Percentiles rank a stretch among this genome's conserved stretches.
phyloP scores from a whole-genome alignment of 208 protist genomes.

The Strigomonas galati region DNA sequence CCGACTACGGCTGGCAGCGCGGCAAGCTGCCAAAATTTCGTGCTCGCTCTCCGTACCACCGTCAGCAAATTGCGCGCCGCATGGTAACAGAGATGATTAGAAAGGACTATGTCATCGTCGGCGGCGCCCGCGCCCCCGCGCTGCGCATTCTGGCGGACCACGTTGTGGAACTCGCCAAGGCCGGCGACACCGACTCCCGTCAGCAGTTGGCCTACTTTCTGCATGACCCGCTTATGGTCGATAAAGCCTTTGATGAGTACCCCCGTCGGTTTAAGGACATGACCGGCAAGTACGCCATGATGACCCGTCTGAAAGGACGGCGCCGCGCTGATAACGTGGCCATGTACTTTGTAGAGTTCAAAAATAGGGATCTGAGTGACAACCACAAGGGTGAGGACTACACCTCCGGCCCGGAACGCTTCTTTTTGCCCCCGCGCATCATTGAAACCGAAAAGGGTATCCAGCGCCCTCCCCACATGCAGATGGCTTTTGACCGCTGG shows the following conservation, averaged over 20 bases:
- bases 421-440: constrained; percentile 86
- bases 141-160: constrained; percentile 86
- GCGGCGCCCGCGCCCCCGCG: constrained; percentile 75
- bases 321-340: constrained; percentile 66
- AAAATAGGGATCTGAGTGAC: constrained; percentile 85
- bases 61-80: constrained; percentile 81
- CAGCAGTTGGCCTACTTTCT: constrained; percentile 89
- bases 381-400: constrained; percentile 92
- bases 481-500: constrained; percentile 92
- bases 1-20: constrained; percentile 80
- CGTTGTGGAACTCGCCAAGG: constrained; percentile 87
- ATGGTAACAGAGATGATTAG: constrained; percentile 91
- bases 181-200: constrained; percentile 83
- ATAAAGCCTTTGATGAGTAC: constrained; percentile 92
- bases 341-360: constrained; percentile 92
- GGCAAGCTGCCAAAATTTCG: constrained; percentile 83
- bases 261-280: constrained; percentile 81
- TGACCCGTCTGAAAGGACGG: constrained; percentile 74
- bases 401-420: constrained; percentile 72
- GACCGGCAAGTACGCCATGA: constrained; percentile 84
- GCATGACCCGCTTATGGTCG: constrained; percentile 86
- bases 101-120: constrained; percentile 88
- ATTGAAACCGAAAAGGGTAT: constrained; percentile 88
- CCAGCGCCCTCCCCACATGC: constrained; percentile 88
- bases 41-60: constrained; percentile 79